Conservation (phyloP, 2,329 filamentous ascomycete genomes). For the Daldinia eschscholtzii region DNA sequence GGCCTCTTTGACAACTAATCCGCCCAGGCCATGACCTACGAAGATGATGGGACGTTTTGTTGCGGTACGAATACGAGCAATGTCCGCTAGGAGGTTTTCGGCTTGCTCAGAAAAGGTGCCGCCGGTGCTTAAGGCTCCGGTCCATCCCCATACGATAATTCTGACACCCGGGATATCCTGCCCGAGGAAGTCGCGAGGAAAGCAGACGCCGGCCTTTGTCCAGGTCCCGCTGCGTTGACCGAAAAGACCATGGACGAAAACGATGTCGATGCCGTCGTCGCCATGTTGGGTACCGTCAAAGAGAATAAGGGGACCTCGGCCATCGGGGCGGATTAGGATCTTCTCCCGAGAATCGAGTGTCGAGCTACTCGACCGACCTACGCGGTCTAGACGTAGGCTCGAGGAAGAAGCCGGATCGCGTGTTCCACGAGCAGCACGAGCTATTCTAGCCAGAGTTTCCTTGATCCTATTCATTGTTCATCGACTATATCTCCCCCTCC, state of each 20-base stretch:
- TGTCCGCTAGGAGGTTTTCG: slow-evolving; percentile 48
- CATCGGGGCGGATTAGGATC: slow-evolving; percentile 45
- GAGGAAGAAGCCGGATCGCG: slow-evolving; percentile 42
- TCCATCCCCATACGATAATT: slow-evolving; percentile 52
- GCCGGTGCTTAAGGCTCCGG: slow-evolving; percentile 37
- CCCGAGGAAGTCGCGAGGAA: slow-evolving; percentile 50
- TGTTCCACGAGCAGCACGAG: slow-evolving; percentile 47
- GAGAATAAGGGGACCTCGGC: slow-evolving; percentile 47
- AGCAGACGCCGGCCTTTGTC: slow-evolving; percentile 49
- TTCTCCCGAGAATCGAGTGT: slow-evolving; percentile 49
- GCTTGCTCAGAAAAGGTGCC: slow-evolving; percentile 50
- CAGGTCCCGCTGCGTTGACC: slow-evolving; percentile 48
- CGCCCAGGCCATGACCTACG: slow-evolving; percentile 50
- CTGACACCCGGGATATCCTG: slow-evolving; percentile 47
- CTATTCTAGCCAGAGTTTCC: slow-evolving; percentile 50
- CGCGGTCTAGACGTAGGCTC: slow-evolving; percentile 48
- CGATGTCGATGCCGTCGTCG: slow-evolving; percentile 49
- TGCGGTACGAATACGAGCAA: slow-evolving; percentile 45
- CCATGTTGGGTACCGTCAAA: slow-evolving; percentile 44
- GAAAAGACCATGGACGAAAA: slow-evolving; percentile 51
- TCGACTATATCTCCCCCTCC: slow-evolving; percentile 36
- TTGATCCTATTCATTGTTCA: slow-evolving; percentile 52
- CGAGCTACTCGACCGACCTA: slow-evolving; percentile 49
- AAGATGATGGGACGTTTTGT: slow-evolving; percentile 52
- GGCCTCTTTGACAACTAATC: slow-evolving; percentile 51